Percentiles rank a stretch among this genome's conserved stretches.
Evolutionary conservation across 1,284 basidiomycete species (phyloP).

Genomic region (Heterobasidion irregulare): DNA sequence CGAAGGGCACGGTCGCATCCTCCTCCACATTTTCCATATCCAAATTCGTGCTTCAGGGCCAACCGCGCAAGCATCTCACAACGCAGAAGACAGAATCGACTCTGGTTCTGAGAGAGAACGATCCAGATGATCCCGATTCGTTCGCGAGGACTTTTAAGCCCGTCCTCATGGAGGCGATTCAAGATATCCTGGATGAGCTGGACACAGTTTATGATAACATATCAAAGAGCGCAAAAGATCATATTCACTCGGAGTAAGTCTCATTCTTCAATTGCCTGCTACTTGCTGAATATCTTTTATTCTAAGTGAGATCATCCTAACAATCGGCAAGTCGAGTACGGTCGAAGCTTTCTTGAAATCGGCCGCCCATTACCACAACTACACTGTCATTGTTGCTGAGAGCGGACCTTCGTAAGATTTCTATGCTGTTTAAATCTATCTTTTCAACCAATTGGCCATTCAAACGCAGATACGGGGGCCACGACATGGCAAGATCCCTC

Average conservation of each 20-base stretch:
- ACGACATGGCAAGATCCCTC: slow-evolving; percentile 75
- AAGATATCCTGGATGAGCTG: slow-evolving; percentile 91
- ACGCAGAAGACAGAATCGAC: slow-evolving; percentile 43
- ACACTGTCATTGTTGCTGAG: slow-evolving; percentile 94
- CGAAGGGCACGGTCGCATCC: slow-evolving; percentile 29
- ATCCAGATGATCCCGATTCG: slow-evolving; percentile 65
- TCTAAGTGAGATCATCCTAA: slow-evolving; percentile 88
- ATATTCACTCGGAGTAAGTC: slow-evolving; percentile 91
- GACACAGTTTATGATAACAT: slow-evolving; percentile 95
- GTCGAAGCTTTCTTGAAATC: slow-evolving; percentile 92
- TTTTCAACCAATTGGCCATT: slow-evolving; percentile 1
- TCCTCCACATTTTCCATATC: slow-evolving; percentile 58
- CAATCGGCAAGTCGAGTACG: slow-evolving; percentile 89
- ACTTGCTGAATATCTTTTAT: slow-evolving; percentile 1
- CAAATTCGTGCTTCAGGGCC: slow-evolving; percentile 70
- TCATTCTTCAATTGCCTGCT: slow-evolving; percentile 7
- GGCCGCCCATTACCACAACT: slow-evolving; percentile 86
- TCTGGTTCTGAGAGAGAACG: slow-evolving; percentile 53
- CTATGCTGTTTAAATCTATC: neutral
- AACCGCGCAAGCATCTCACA: slow-evolving; percentile 52
- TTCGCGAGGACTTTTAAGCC: slow-evolving; percentile 67
- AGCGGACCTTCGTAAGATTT: slow-evolving; percentile 78
- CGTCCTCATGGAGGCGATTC: slow-evolving; percentile 84
- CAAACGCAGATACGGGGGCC: slow-evolving; percentile 67
- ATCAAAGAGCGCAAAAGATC: slow-evolving; percentile 90